phyloP scores from a whole-genome alignment of 2,329 filamentous ascomycete genomes.

The Fusarium albidum region DNA sequence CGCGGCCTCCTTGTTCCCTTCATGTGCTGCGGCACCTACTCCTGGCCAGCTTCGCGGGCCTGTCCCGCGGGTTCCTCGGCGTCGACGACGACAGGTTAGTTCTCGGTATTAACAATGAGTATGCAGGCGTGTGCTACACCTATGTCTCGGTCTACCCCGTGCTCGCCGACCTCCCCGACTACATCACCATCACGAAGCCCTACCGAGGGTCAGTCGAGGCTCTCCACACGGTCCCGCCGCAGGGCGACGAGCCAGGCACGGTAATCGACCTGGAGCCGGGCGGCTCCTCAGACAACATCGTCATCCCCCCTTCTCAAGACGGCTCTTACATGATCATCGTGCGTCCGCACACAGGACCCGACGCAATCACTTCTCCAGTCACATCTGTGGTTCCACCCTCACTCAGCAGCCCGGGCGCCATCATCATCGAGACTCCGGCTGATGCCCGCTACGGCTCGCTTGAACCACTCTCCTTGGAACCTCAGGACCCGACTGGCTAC shows the following conservation, averaged over 20 bases:
- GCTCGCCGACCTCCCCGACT: conserved; percentile 26
- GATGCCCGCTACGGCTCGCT: background rate
- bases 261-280: conserved; percentile 31
- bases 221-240: conserved; percentile 31
- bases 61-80: conserved; percentile 15
- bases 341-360: conserved; percentile 25
- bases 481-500: conserved; percentile 14
- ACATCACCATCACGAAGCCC: conserved; percentile 33
- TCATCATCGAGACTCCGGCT: conserved; percentile 34
- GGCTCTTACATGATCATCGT: conserved; percentile 32
- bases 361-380: conserved; percentile 24
- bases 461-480: conserved; percentile 22
- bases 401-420: conserved; percentile 14
- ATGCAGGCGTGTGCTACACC: conserved; percentile 37
- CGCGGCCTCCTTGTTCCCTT: conserved; percentile 15
- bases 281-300: conserved; percentile 18
- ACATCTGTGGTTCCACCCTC: conserved; percentile 25
- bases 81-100: conserved; percentile 35
- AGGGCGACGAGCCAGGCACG: conserved; percentile 28
- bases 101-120: conserved; percentile 32
- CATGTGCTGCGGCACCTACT: conserved; percentile 17
- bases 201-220: conserved; percentile 31
- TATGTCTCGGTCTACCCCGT: conserved; percentile 39
- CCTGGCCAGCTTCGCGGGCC: conserved; percentile 8
- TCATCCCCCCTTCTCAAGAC: conserved; percentile 30